phyloP scores from a whole-genome alignment of 2,329 filamentous ascomycete species.

The Penicillium sp. region DNA sequence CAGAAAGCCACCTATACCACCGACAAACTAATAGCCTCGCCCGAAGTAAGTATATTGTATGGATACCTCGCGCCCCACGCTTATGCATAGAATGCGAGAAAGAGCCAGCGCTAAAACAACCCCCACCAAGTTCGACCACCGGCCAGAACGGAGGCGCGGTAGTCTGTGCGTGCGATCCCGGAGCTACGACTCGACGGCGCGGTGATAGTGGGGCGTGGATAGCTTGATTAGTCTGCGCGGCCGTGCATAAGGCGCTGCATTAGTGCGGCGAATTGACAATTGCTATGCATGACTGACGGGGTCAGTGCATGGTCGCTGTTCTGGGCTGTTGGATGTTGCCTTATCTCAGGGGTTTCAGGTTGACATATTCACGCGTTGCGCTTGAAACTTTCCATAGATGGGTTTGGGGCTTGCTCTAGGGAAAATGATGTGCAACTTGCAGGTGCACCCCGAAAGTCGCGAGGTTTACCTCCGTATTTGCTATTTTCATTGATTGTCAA shows the following conservation, averaged over 20 bases:
- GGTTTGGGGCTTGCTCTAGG: not conserved
- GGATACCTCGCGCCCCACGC: constrained; percentile 11
- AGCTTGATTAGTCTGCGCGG: constrained; percentile 14
- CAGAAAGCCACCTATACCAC: not conserved
- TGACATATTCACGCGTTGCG: not conserved
- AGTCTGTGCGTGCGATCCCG: constrained; percentile 23
- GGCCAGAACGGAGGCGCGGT: constrained; percentile 15
- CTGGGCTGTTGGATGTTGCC: not conserved
- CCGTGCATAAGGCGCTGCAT: constrained; percentile 17
- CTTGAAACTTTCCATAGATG: not conserved
- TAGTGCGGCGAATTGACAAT: constrained; percentile 26
- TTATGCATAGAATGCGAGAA: constrained; percentile 22
- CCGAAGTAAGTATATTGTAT: not conserved
- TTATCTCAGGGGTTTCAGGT: constrained; percentile 16
- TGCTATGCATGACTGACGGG: constrained; percentile 16
- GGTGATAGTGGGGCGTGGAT: constrained; percentile 15
- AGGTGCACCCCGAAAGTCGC: constrained; percentile 8
- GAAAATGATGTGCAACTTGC: constrained; percentile 9
- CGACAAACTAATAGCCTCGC: not conserved
- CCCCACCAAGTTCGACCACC: constrained; percentile 1
- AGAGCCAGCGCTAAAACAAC: not conserved
- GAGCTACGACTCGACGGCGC: constrained; percentile 15
- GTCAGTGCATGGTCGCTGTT: constrained; percentile 6
- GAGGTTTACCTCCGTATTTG: not conserved
- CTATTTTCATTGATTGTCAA: not conserved